A percentile compares a stretch with the other conserved stretches of the same genome.
Conservation (phyloP, 73 alveolate species). For the Paramecium tetraurelia region DNA sequence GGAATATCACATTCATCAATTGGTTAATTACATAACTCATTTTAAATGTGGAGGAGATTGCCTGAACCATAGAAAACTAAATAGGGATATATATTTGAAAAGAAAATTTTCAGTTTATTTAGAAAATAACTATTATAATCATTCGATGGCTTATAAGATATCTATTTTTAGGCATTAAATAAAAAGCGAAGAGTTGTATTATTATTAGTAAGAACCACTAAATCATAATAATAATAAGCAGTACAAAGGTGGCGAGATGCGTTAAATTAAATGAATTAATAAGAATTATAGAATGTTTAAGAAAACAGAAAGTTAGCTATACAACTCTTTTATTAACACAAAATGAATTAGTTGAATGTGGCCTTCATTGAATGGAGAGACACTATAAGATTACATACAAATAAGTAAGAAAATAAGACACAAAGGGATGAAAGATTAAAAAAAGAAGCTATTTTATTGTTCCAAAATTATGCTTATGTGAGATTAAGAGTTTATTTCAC, state of each 20-base stretch:
- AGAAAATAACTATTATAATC: background rate
- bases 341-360: background rate
- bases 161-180: background rate
- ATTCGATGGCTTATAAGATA: background rate
- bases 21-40: background rate
- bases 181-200: background rate
- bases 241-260: background rate
- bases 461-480: background rate
- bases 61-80: background rate
- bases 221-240: background rate
- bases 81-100: background rate
- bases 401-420: background rate
- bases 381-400: background rate
- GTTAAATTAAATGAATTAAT: background rate
- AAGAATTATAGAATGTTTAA: background rate
- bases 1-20: background rate
- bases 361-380: slow-evolving; percentile 27
- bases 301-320: background rate
- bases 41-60: background rate
- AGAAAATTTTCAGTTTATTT: background rate
- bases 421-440: background rate
- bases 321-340: background rate
- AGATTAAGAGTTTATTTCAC: background rate
- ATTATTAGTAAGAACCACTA: background rate
- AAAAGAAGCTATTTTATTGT: background rate